Evolutionary conservation across 208 protist species (phyloP), one percentile per base, ranked within the genome.

Genomic region (Trypanosoma boissoni): DNA sequence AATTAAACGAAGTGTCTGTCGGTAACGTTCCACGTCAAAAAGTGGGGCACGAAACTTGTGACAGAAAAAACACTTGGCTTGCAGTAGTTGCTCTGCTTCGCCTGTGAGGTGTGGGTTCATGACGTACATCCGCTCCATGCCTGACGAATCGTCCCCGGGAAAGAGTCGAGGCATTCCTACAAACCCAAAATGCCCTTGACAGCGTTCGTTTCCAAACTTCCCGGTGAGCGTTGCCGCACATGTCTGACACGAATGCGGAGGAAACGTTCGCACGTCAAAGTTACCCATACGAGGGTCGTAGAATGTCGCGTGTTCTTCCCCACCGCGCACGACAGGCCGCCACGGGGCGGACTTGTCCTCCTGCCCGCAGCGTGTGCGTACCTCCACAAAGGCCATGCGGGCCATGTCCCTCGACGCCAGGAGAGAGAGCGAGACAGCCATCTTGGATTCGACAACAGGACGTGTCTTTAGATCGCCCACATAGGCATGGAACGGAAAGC

Each of bases 231-330:
- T 74, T 23, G 68, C 65, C n/a, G 72, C 65, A 68, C 88, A 95
- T 5, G 86, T 92, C 46, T 85, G 56, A 72, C 88, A 95, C 34
- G 83, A 52, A 70, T 93, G 85, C n/a, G 77, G 72, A 6, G 83
- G 72, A 50, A 92, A 91, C 16, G 73, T 68, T 36, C 76, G 80
- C 3, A 80, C 64, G 46, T 90, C 76, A 53, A 95, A 95, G 79
- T 95, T 95, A 14, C 88, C 88, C 88, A 95, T 95, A 44, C 83
- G 85, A 24, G 79, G 72, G 66, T 95, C 88, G 69, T 88, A 95
- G 64, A 95, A 92, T 23, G 88, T 93, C 9, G 74, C 56, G 26
- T 72, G 44, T 27, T 69, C 54, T 23, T 77, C 75, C 44, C 66
- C 76, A 16, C 72, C 66, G 14, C 81, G 66, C 6, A 64, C 23